phyloP scores from a whole-genome alignment of 352 stramenopile genomes.

The Phytophthora ohioensis region DNA sequence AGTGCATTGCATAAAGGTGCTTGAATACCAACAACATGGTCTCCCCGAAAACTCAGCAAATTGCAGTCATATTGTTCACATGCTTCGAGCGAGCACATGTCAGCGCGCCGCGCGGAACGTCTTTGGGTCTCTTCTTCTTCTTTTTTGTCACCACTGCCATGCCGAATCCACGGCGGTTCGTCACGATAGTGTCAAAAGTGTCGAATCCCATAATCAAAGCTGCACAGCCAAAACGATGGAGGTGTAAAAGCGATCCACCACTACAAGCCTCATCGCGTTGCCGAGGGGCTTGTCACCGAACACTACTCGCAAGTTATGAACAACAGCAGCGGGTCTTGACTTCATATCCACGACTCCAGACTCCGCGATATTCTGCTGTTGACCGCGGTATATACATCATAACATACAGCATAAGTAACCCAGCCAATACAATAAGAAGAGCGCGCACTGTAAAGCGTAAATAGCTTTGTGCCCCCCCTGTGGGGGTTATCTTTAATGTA shows the following conservation, averaged over 20 bases:
- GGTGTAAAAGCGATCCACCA: constrained; percentile 21
- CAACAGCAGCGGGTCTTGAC: constrained; percentile 18
- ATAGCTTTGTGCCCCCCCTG: constrained; percentile 20
- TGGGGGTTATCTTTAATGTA: constrained; percentile 24
- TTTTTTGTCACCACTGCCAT: constrained; percentile 10
- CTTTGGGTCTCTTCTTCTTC: constrained; percentile 14
- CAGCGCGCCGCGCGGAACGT: constrained; percentile 4
- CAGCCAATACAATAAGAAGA: constrained; percentile 17
- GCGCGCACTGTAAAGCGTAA: constrained; percentile 13
- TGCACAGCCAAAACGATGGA: constrained; percentile 8
- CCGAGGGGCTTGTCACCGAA: not conserved
- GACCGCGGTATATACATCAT: constrained; percentile 16
- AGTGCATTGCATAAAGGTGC: constrained; percentile 4
- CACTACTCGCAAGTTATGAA: constrained; percentile 11
- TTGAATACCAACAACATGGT: not conserved
- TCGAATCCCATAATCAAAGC: constrained; percentile 7
- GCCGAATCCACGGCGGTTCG: constrained; percentile 11
- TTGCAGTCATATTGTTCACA: constrained; percentile 5
- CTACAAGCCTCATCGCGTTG: constrained; percentile 6
- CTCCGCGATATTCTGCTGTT: constrained; percentile 10
- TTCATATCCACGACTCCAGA: constrained; percentile 9
- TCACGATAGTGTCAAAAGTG: constrained; percentile 23
- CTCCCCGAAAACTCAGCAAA: not conserved
- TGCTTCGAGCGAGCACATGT: constrained; percentile 11
- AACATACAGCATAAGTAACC: constrained; percentile 3